Base-by-base conservation (phyloP, 129 eudicot species). In the Flaveria ramosissima region DNA sequence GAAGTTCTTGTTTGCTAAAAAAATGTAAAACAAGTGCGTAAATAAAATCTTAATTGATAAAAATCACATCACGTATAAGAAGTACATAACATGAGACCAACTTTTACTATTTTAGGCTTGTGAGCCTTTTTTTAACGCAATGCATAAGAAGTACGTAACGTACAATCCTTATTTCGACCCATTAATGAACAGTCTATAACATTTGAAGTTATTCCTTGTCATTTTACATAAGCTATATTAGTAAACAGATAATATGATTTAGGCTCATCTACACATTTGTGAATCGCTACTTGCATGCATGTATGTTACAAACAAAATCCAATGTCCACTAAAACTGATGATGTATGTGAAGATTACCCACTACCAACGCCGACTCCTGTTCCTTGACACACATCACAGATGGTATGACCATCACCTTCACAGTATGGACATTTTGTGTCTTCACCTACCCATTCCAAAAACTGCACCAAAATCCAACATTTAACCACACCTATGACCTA, bases 371-470 rank as follows among this genome's bases (percentile, higher is more conserved):
- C 84, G 6, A 24, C 70, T 67, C 84, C 84, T 8, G 84, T 80
- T n/a, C 96, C 98, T 57, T 71, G 79, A 77, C 97, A 92, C 21
- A 76, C 87, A 60, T 92, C 94, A 27, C 98, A 92, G 4, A 42
- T 61, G 41, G 75, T 66, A 71, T 75, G 86, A 67, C 96, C 98
- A 36, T 68, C 72, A 30, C 98, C 98, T 78, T 88, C 90, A 73
- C 98, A 92, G 47, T 89, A 92, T 16, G 93, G 93, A 23, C 98
- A 92, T 82, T 92, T 92, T 4, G 84, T 76, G 74, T 87, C 92
- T 81, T 92, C 98, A n/a, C 88, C 98, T 46, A 89, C 82, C 96
- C 93, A 92, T 68, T 92, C 98, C 91, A 89, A 46, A 82, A 92
- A 92, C 98, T 92, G 98, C 90, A 84, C 59, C 77, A 84, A 21